Conservation (phyloP, 805 yeast species). For the Nematodospora valgi region DNA sequence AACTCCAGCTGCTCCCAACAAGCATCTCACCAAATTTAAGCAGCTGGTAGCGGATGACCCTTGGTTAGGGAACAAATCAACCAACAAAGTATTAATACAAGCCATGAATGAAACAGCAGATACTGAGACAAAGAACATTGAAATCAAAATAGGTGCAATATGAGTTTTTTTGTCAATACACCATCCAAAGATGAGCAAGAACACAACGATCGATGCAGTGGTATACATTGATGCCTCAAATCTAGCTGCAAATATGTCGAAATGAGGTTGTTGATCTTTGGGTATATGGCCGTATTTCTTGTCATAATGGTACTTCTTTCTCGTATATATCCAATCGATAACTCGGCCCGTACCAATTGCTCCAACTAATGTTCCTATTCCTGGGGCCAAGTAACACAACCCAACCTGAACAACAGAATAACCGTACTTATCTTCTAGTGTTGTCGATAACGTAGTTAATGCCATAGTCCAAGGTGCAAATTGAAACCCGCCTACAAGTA, state of each 20-base stretch:
- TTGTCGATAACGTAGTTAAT: slow-evolving; percentile 59
- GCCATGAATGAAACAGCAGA: slow-evolving; percentile 54
- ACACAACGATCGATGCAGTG: slow-evolving; percentile 35
- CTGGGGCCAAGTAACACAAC: slow-evolving; percentile 66
- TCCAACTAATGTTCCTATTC: slow-evolving; percentile 59
- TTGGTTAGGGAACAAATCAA: slow-evolving; percentile 66
- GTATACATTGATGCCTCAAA: slow-evolving; percentile 40
- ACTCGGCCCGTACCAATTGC: slow-evolving; percentile 54
- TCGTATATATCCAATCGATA: slow-evolving; percentile 48
- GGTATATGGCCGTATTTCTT: slow-evolving; percentile 19
- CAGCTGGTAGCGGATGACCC: slow-evolving; percentile 70
- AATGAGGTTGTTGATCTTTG: slow-evolving; percentile 25
- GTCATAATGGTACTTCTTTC: slow-evolving; percentile 16
- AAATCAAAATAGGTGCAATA: slow-evolving; percentile 51
- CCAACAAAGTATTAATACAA: slow-evolving; percentile 57
- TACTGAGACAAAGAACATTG: slow-evolving; percentile 52
- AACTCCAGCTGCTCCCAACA: slow-evolving; percentile 61
- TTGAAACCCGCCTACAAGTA: slow-evolving; percentile 55
- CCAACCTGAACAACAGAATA: slow-evolving; percentile 57
- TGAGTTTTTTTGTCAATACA: slow-evolving; percentile 45
- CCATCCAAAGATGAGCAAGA: slow-evolving; percentile 66
- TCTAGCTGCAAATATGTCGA: slow-evolving; percentile 54
- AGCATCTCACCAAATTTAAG: slow-evolving; percentile 67
- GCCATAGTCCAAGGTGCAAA: slow-evolving; percentile 65
- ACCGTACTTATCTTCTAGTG: slow-evolving; percentile 45